Evolutionary conservation across 495 filamentous ascomycete species (phyloP).

Genomic region (Daldinia concentrica): DNA sequence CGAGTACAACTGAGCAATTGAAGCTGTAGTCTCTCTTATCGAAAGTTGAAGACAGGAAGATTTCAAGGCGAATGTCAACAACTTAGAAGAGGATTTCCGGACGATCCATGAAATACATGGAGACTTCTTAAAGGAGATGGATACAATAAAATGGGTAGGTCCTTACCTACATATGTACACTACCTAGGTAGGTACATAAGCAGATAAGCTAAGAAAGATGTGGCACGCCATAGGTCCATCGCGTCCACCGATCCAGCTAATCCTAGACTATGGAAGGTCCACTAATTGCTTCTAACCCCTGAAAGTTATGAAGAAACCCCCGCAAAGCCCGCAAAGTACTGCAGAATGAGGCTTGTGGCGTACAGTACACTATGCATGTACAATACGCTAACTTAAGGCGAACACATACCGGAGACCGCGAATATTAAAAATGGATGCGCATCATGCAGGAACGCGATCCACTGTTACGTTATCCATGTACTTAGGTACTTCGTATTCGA

Average conservation of each 20-base stretch:
- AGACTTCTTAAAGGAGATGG: not conserved
- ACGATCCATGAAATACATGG: constrained; percentile 5
- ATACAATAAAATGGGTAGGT: not conserved
- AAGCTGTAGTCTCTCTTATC: not conserved
- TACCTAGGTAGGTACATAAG: no score
- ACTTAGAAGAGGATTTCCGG: not conserved
- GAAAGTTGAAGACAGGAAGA: constrained; percentile 13
- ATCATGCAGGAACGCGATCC: constrained; percentile 30
- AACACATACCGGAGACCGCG: not conserved
- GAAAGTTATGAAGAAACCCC: not conserved
- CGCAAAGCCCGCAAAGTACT: constrained; percentile 3
- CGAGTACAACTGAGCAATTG: constrained; percentile 1
- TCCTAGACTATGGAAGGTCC: constrained; percentile 13
- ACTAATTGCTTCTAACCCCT: constrained; percentile 1
- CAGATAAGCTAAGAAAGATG: constrained; percentile 7
- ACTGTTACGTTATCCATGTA: not conserved
- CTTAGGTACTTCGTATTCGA: not conserved
- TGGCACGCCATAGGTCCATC: constrained; percentile 20
- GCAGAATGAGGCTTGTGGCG: not conserved
- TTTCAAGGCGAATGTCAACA: constrained; percentile 12
- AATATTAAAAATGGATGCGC: constrained; percentile 26
- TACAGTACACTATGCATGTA: not conserved
- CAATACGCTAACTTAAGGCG: not conserved
- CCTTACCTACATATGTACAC: no score
- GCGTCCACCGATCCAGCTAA: constrained; percentile 30